Evolutionary conservation across 2,329 filamentous ascomycete species (phyloP), one percentile per base, ranked within the genome.

Genomic region (Ascochyta lentis): DNA sequence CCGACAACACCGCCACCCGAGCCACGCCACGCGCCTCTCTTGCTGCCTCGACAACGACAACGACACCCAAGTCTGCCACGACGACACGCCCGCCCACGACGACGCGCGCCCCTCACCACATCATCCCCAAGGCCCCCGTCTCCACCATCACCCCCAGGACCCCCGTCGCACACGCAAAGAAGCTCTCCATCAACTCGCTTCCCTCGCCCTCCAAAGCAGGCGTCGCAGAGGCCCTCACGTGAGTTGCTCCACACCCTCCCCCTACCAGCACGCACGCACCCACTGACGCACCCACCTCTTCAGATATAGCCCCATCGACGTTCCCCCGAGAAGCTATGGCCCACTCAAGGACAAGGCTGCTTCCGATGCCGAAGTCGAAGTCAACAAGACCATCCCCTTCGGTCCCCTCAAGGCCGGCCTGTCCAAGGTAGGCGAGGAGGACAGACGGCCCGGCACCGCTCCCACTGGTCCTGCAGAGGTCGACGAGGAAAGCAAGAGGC

Each of bases 361-460:
- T 23, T 76, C 73, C 16, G 73, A 76, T 55, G 71, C 71, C 53
- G 73, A 76, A 61, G 61, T 67, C 50, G 72, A 74, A 54, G 58
- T 54, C 12, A 60, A 63, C 34, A 73, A 65, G 55, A 60, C 47
- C 33, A 60, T 63, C 49, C 54, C 54, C 10, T 62, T 73, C 19
- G 64, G 60, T 15, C 64, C 69, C 12, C 63, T 68, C 49, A 70
- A 71, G 43, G 64, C 67, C 45, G 67, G 68, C 10, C 60, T 72
- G 44, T 64, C 68, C n/a, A 69, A 70, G 41, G 52, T 74, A 43
- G 66, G 66, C 29, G 69, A 70, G 42, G 67, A 69, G 39, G 39
- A 57, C 27, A 57, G 49, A 43, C 66, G 72, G 15, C 71, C 72
- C 31, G 71, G 70, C 46, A 74, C 71, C 12, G 70, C 72, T 8